Conservation (phyloP, 139 green algal species). For the Nannochloris sp. region DNA sequence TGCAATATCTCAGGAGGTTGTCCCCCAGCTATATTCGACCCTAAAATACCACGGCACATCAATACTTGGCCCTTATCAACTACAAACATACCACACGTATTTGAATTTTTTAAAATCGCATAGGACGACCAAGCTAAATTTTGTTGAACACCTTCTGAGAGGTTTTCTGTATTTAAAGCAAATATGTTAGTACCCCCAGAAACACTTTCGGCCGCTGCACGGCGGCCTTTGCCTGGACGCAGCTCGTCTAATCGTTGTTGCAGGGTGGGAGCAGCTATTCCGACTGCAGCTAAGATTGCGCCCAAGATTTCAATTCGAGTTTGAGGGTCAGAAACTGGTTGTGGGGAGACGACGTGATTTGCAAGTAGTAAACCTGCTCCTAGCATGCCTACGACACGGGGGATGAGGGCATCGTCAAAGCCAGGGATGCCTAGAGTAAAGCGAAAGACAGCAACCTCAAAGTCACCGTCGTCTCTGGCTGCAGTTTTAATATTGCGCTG, state of each 20-base stretch:
- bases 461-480: too few species aligned
- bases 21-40: constrained; percentile 27
- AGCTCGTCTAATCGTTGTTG: constrained; percentile 59
- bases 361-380: constrained; percentile 47
- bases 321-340: background rate
- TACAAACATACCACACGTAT: constrained; percentile 63
- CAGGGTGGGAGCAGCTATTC: constrained; percentile 54
- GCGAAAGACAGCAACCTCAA: constrained; percentile 80
- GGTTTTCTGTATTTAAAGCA: constrained; percentile 11
- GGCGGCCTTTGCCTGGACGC: constrained; percentile 48
- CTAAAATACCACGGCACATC: constrained; percentile 23
- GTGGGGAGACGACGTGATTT: constrained; percentile 53
- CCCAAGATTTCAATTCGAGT: constrained; percentile 55
- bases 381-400: constrained; percentile 55
- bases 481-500: too few species aligned
- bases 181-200: constrained; percentile 48
- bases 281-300: constrained; percentile 45
- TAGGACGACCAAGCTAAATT: constrained; percentile 80
- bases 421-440: constrained; percentile 87
- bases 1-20: background rate
- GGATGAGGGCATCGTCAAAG: constrained; percentile 76
- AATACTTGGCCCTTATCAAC: constrained; percentile 18
- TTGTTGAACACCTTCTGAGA: constrained; percentile 32
- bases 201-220: constrained; percentile 27
- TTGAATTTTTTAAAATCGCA: constrained; percentile 75